These are phyloP conservation scores for Mycena filopes DNA, from an alignment of 768 basidiomycete species.

Conservation along the genomic window DNA sequence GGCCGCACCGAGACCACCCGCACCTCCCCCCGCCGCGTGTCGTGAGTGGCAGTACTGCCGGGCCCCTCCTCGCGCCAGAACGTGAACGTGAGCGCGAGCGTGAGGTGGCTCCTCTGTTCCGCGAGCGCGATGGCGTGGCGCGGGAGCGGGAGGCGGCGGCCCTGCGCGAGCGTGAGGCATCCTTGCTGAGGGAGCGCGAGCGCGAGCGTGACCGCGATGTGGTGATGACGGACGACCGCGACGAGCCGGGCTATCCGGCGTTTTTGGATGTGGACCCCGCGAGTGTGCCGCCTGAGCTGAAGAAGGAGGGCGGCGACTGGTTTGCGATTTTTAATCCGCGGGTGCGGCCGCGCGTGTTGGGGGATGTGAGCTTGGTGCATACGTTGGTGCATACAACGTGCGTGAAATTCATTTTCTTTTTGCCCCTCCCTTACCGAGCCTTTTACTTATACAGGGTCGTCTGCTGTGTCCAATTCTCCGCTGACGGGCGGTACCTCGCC, in stretches of 20 bases:
- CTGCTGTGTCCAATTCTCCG: conserved; percentile 95
- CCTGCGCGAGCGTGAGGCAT: too few relatives aligned
- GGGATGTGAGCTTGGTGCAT: conserved; percentile 83
- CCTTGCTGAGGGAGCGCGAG: too few relatives aligned
- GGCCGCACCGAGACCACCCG: conserved; percentile 12
- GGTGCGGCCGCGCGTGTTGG: conserved; percentile 61
- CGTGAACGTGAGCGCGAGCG: too few relatives aligned
- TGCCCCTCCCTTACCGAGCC: background rate
- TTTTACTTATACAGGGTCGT: conserved; percentile 53
- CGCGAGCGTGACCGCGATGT: too few relatives aligned
- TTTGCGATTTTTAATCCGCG: conserved; percentile 86
- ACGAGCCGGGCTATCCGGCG: background rate
- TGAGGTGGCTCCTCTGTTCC: too few relatives aligned
- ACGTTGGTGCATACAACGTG: conserved; percentile 88
- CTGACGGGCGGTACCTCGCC: conserved; percentile 91
- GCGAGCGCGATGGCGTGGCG: too few relatives aligned
- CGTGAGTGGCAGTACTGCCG: too few relatives aligned
- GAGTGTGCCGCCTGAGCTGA: conserved; percentile 60
- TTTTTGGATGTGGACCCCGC: conserved; percentile 62
- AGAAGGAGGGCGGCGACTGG: conserved; percentile 85
- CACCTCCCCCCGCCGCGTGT: conserved; percentile 9
- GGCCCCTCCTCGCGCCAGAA: too few relatives aligned
- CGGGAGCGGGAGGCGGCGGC: too few relatives aligned
- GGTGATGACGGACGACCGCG: background rate
- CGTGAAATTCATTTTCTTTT: conserved; percentile 28